Evolutionary conservation across 108 stramenopile species (phyloP), one percentile per base, ranked within the genome.

Genomic region (Aurantiochytrium sp.): DNA sequence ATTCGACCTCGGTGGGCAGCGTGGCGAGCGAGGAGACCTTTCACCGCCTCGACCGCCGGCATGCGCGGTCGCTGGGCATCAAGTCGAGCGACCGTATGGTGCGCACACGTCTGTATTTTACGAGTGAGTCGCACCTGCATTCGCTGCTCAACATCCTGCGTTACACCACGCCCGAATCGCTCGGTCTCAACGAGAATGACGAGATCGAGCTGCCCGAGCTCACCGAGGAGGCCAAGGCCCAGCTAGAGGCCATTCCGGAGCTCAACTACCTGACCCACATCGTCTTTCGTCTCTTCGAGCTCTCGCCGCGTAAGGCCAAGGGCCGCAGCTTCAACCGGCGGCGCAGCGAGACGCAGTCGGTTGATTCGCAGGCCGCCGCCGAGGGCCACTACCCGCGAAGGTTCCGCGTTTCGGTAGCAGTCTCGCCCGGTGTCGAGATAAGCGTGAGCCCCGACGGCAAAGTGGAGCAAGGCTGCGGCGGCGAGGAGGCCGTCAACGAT

Each of bases 101-200:
- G n/a, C 95, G 99, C 68, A 97, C 98, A 6, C 93, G 99, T 2
- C 91, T 99, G 37, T 99, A 99, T 86, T 94, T 94, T 87, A 99
- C 98, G 4, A 96, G 95, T n/a, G 99, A 99, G 92, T 95, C 95
- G 30, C 99, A 99, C 93, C 88, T 99, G 45, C 97, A 98, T 88
- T 96, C 97, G 4, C 89, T 98, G 36, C 88, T 98, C 55, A 98
- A 97, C 89, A 96, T 97, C 48, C 90, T 99, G 10, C 90, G 98
- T n/a, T 97, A 96, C 89, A 55, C 91, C 41, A 90, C 94, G 3
- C 91, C 89, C 36, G 90, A 94, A 41, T 86, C 92, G 37, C 87
- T 88, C 1, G 89, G 90, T 52, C 87, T 54, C 8, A 53, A 85
- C 6, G 0, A 41, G 0, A 24, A 81, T 81, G 73, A 81, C 45